Base-by-base conservation (phyloP, 805 yeast species). In the Ogataea neopini region DNA sequence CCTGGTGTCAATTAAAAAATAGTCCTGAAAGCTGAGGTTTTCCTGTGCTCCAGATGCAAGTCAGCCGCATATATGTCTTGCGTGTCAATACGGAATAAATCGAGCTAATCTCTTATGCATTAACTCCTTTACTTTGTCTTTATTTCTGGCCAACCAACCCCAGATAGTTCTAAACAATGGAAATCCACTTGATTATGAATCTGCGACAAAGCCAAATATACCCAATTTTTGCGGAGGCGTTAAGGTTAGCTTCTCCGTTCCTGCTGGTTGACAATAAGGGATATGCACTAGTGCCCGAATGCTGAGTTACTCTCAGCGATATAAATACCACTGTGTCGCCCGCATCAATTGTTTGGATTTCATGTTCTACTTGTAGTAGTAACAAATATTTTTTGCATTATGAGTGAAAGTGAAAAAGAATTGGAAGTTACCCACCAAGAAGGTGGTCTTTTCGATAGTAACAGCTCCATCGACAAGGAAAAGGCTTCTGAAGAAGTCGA, bases 381-480 rank as follows among this genome's bases (percentile, higher is more conserved):
- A n/a, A n/a, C n/a, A n/a, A n/a, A n/a, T n/a, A n/a, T n/a, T n/a
- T n/a, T n/a, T n/a, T n/a, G n/a, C n/a, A 38, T 7, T 11, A 50
- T 50, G 53, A 39, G 48, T 40, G 50, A 50, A 4, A 35, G 38
- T 14, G 43, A 46, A 19, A 38, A 37, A 33, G 42, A 20, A 2
- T 11, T 18, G 9, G 42, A 35, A 7, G 14, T 28, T 15, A 15
- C n/a, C 15, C 48, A 30, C 25, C 44, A 37, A 8, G 55, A 54
- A 10, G 48, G 46, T 10, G 58, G 55, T 8, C 44, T 54, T 3
- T 49, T 54, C 36, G 53, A 46, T 18, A 43, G 46, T 26, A 49
- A 47, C n/a, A 41, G 26, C 23, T 45, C 49, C 7, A 36, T 40
- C 19, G 49, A 45, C n/a, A 44, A 48, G 20, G 50, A 43, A 26